Evolutionary conservation across 768 basidiomycete genomes (phyloP).

Genomic region (Pleurotus eryngii): DNA sequence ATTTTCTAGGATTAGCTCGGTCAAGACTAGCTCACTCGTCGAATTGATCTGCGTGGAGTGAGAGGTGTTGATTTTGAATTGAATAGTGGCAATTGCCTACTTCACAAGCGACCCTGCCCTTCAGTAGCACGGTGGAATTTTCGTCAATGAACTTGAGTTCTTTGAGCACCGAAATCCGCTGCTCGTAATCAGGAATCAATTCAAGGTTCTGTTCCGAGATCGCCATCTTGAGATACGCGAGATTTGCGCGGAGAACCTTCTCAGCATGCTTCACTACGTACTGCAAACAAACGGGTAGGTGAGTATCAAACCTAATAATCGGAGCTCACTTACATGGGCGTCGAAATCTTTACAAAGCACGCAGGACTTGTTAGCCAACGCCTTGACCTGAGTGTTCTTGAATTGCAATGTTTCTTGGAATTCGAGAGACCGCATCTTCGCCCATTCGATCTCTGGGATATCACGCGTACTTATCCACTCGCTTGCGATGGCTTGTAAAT

Average conservation of each 20-base stretch:
- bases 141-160: conserved; percentile 93
- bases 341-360: conserved; percentile 63
- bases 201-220: conserved; percentile 97
- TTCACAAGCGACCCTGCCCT: conserved; percentile 98
- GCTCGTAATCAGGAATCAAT: conserved; percentile 95
- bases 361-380: conserved; percentile 46
- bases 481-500: conserved; percentile 45
- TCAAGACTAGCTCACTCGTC: conserved; percentile 93
- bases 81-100: conserved; percentile 34
- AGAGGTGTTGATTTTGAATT: conserved; percentile 3
- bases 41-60: conserved; percentile 79
- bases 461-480: conserved; percentile 50
- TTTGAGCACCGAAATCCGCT: conserved; percentile 85
- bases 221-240: conserved; percentile 74
- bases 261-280: conserved; percentile 74
- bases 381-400: conserved; percentile 47
- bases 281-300: conserved; percentile 34
- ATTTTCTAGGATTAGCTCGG: conserved; percentile 96
- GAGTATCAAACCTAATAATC: not conserved
- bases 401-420: conserved; percentile 80
- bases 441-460: conserved; percentile 84
- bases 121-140: conserved; percentile 91
- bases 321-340: conserved; percentile 59
- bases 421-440: conserved; percentile 76
- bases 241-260: conserved; percentile 68